Conservation (phyloP, 805 yeast genomes). For the Saturnispora quitensis region DNA sequence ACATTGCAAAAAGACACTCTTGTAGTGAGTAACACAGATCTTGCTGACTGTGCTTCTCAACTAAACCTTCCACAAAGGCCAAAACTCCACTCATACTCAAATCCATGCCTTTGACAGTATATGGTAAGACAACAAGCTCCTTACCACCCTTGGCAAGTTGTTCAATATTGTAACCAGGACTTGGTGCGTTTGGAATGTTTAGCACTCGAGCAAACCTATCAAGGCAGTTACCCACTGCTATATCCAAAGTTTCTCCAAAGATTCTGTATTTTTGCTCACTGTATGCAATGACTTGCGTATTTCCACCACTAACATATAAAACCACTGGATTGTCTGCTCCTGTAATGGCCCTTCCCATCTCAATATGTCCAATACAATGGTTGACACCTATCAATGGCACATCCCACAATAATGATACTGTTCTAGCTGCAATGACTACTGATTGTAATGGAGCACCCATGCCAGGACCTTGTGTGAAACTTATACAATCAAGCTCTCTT, state of each 20-base stretch:
- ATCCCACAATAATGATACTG: constrained; percentile 69
- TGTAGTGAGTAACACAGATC: constrained; percentile 91
- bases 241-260: constrained; percentile 98
- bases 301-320: constrained; percentile 94
- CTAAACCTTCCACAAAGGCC: constrained; percentile 60
- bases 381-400: constrained; percentile 90
- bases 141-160: constrained; percentile 73
- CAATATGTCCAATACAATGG: constrained; percentile 97
- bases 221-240: constrained; percentile 94
- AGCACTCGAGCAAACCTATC: constrained; percentile 93
- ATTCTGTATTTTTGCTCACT: constrained; percentile 88
- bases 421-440: constrained; percentile 87
- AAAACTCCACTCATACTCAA: constrained; percentile 92
- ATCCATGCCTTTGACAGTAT: constrained; percentile 98
- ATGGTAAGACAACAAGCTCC: constrained; percentile 69
- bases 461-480: constrained; percentile 98
- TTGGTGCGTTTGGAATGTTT: constrained; percentile 83
- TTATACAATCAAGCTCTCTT: constrained; percentile 61
- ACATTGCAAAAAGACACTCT: constrained; percentile 89
- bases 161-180: constrained; percentile 96
- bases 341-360: constrained; percentile 98
- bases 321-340: constrained; percentile 98
- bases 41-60: constrained; percentile 56
- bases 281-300: constrained; percentile 96
- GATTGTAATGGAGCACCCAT: constrained; percentile 98